phyloP scores from a whole-genome alignment of 805 yeast genomes.

The Wickerhamomyces bisporus region DNA sequence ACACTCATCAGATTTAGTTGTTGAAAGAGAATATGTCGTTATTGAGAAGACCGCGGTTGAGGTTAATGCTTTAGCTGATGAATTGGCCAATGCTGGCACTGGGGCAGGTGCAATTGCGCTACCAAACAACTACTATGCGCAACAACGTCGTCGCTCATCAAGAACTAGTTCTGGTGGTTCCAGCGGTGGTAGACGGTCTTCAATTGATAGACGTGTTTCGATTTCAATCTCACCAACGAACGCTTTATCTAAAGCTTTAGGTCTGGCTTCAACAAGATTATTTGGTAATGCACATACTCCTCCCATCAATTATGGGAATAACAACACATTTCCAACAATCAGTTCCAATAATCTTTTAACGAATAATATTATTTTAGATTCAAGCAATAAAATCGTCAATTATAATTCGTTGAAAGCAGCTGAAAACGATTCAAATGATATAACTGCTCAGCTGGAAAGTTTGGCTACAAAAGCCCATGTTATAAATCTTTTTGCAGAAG shows the following conservation, averaged over 20 bases:
- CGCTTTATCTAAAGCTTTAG: slow-evolving; percentile 83
- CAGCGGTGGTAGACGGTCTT: slow-evolving; percentile 48
- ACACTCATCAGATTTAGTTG: slow-evolving; percentile 41
- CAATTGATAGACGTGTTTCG: slow-evolving; percentile 57
- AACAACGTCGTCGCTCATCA: slow-evolving; percentile 32
- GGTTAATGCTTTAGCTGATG: slow-evolving; percentile 93
- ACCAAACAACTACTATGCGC: slow-evolving; percentile 16
- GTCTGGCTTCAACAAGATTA: slow-evolving; percentile 80
- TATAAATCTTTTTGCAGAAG: slow-evolving; percentile 82
- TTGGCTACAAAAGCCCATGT: slow-evolving; percentile 90
- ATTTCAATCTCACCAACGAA: slow-evolving; percentile 73
- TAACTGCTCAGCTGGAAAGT: slow-evolving; percentile 52
- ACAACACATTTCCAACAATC: slow-evolving; percentile 2
- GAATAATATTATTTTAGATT: slow-evolving; percentile 11
- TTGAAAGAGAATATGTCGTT: slow-evolving; percentile 87
- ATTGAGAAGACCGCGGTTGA: slow-evolving; percentile 94
- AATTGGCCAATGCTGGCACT: slow-evolving; percentile 60
- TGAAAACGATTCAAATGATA: slow-evolving; percentile 27
- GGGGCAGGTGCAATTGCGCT: slow-evolving; percentile 43
- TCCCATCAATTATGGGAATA: background rate
- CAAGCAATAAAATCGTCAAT: slow-evolving; percentile 9
- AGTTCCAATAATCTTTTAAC: slow-evolving; percentile 19
- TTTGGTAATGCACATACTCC: slow-evolving; percentile 50
- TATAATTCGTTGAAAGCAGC: slow-evolving; percentile 1
- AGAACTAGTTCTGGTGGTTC: slow-evolving; percentile 44